A percentile compares a stretch with the other conserved stretches of the same genome.
Evolutionary conservation across 805 yeast genomes (phyloP).

Genomic region (Torulaspora quercuum): DNA sequence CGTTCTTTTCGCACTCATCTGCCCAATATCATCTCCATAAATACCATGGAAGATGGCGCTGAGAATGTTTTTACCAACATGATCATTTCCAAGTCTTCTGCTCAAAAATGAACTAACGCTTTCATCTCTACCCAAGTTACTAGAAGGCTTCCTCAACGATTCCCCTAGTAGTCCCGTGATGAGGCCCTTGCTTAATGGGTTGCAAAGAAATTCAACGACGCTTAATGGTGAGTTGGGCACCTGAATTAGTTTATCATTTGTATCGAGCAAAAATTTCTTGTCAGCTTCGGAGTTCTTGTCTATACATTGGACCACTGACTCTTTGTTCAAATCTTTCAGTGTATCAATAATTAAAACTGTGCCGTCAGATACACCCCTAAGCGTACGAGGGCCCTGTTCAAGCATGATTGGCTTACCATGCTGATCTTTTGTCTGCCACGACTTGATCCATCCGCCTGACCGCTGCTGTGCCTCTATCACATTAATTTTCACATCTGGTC

Average conservation of each 20-base stretch:
- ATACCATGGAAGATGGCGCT: slow-evolving; percentile 88
- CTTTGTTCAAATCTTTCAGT: slow-evolving; percentile 44
- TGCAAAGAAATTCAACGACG: slow-evolving; percentile 37
- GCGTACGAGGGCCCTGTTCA: slow-evolving; percentile 90
- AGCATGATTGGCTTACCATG: slow-evolving; percentile 37
- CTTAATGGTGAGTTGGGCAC: slow-evolving; percentile 47
- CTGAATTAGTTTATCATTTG: slow-evolving; percentile 46
- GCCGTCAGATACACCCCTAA: slow-evolving; percentile 81
- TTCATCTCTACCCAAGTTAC: slow-evolving; percentile 51
- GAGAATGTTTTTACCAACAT: slow-evolving; percentile 51
- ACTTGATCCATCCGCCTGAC: slow-evolving; percentile 78
- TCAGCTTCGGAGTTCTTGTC: slow-evolving; percentile 60
- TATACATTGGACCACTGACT: slow-evolving; percentile 56
- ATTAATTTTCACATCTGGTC: slow-evolving; percentile 71
- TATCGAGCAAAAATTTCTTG: slow-evolving; percentile 59
- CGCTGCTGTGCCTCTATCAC: slow-evolving; percentile 54
- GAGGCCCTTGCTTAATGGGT: slow-evolving; percentile 46
- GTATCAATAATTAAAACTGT: slow-evolving; percentile 64
- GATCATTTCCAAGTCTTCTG: slow-evolving; percentile 61
- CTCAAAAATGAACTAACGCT: slow-evolving; percentile 61
- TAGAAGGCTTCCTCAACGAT: slow-evolving; percentile 41
- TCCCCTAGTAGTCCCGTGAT: slow-evolving; percentile 48
- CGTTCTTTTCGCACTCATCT: slow-evolving; percentile 62
- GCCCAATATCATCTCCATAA: slow-evolving; percentile 76
- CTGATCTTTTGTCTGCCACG: slow-evolving; percentile 41